A percentile compares a stretch with the other conserved stretches of the same genome.
These are phyloP conservation scores for Astragalus glycyphyllos DNA, from an alignment of 306 rosid species.

Conservation along the genomic window DNA sequence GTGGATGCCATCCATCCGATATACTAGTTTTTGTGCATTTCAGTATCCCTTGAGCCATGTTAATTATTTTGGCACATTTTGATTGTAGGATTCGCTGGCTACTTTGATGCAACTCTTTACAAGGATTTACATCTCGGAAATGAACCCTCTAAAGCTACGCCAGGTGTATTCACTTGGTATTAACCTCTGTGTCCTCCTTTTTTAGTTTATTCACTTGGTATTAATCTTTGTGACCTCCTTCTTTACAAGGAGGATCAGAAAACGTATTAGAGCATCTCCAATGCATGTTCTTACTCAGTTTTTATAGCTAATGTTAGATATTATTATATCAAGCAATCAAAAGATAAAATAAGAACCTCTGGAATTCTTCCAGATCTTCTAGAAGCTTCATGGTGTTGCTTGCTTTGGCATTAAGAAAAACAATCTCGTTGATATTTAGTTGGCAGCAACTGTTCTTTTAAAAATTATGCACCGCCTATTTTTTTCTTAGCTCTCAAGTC, in stretches of 20 bases:
- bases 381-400: too few species aligned
- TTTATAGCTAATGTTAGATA: too few species aligned
- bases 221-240: not conserved
- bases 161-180: constrained; percentile 8
- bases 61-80: not conserved
- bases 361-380: too few species aligned
- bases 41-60: not conserved
- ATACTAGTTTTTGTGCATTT: not conserved
- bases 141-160: constrained; percentile 8
- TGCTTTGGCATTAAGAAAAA: too few species aligned
- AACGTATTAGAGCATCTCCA: not conserved
- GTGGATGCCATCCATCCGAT: not conserved
- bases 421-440: too few species aligned
- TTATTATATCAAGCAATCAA: too few species aligned
- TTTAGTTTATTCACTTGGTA: not conserved
- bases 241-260: not conserved
- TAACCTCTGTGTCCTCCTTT: not conserved
- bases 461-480: too few species aligned
- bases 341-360: too few species aligned
- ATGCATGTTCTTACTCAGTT: too few species aligned
- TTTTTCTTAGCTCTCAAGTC: too few species aligned
- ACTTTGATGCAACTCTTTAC: constrained; percentile 23
- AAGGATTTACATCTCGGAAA: constrained; percentile 13
- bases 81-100: constrained; percentile 19
- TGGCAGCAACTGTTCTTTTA: too few species aligned